Conservation (phyloP, 768 basidiomycete species). For the Rhizopogon vinicolor region DNA sequence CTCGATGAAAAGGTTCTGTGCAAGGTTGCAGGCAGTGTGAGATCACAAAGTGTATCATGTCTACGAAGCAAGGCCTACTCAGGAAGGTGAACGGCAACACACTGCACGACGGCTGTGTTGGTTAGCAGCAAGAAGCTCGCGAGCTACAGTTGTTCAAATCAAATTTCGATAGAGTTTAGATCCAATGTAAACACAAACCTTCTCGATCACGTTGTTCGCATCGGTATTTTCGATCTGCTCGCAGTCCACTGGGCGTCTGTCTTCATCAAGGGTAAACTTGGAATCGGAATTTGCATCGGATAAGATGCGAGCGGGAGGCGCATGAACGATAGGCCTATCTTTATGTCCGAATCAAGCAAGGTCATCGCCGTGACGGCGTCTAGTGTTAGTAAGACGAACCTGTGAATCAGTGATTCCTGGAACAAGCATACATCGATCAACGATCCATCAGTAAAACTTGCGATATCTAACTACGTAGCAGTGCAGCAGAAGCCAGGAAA, state of each 20-base stretch:
- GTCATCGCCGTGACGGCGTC: too few species aligned
- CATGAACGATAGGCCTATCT: slow-evolving; percentile 50
- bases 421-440: too few species aligned
- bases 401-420: too few species aligned
- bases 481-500: too few species aligned
- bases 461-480: too few species aligned
- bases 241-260: slow-evolving; percentile 78
- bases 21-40: slow-evolving; percentile 9
- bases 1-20: slow-evolving; percentile 68
- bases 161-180: background rate
- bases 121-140: slow-evolving; percentile 68
- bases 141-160: slow-evolving; percentile 45
- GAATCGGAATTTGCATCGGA: too few species aligned
- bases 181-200: slow-evolving; percentile 45
- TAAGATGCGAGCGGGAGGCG: too few species aligned
- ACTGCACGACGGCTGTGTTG: slow-evolving; percentile 87
- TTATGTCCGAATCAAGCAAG: too few species aligned
- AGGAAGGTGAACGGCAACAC: slow-evolving; percentile 89
- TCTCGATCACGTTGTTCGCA: slow-evolving; percentile 82
- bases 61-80: slow-evolving; percentile 97
- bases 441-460: too few species aligned
- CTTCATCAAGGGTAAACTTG: slow-evolving; percentile 78
- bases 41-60: slow-evolving; percentile 60
- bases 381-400: too few species aligned
- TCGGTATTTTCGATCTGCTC: slow-evolving; percentile 57